Conservation (phyloP, 257 asterid genomes). For the Perilla frutescens region DNA sequence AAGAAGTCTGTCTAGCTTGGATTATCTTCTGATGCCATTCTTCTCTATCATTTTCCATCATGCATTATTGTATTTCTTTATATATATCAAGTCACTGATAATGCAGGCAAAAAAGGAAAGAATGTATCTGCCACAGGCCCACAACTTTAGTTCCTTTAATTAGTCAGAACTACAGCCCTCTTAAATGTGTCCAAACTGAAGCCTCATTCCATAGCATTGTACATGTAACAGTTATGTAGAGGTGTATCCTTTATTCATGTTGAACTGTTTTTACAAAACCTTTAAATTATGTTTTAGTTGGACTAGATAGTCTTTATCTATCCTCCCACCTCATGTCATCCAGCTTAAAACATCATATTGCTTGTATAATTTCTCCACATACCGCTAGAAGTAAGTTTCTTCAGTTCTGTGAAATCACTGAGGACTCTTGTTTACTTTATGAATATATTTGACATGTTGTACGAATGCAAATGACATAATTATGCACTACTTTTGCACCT, state of each 20-base stretch:
- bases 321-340: not conserved
- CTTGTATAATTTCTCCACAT: not conserved
- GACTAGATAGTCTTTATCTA: no score
- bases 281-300: no score
- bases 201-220: no score
- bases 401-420: not conserved
- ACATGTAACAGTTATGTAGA: no score
- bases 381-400: not conserved
- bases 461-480: not conserved
- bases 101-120: not conserved
- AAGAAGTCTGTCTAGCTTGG: no score
- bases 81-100: not conserved
- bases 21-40: no score
- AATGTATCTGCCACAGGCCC: not conserved
- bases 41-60: no score
- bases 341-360: slow-evolving; percentile 11
- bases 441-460: not conserved
- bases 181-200: no score
- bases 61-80: not conserved
- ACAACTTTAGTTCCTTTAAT: no score
- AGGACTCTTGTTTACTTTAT: not conserved
- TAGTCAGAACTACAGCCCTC: no score
- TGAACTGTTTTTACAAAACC: no score
- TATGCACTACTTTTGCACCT: not conserved
- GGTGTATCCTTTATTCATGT: no score